These are phyloP conservation scores for Aspergillus fijiensis DNA, from an alignment of 2,329 filamentous ascomycete genomes.

Conservation along the genomic window DNA sequence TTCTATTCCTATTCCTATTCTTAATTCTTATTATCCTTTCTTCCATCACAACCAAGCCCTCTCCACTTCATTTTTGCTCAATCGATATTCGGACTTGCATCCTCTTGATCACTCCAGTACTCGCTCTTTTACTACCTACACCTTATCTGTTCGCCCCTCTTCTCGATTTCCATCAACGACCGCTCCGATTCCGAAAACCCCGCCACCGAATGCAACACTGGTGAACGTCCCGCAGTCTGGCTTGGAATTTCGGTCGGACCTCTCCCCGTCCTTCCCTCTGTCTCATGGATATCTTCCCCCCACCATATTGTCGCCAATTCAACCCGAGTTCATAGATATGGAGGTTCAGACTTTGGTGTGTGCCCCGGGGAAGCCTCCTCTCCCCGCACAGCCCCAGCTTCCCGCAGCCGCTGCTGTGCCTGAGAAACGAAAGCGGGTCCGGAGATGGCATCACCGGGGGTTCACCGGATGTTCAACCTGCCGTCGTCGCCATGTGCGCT, in stretches of 20 bases:
- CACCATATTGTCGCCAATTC: conserved; percentile 7
- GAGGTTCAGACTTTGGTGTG: conserved; percentile 29
- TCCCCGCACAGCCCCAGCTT: conserved; percentile 15
- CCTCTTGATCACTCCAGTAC: background rate
- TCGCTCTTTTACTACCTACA: background rate
- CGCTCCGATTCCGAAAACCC: background rate
- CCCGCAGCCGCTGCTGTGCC: conserved; percentile 15
- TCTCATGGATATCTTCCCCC: conserved; percentile 28
- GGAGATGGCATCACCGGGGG: conserved; percentile 43
- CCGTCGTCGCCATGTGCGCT: conserved; percentile 41
- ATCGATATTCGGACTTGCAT: background rate
- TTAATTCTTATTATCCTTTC: background rate
- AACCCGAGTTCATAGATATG: conserved; percentile 24
- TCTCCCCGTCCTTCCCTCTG: conserved; percentile 3
- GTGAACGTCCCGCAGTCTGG: conserved; percentile 2
- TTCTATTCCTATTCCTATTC: background rate
- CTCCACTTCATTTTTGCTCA: background rate
- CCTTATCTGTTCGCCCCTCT: background rate
- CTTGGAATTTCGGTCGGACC: conserved; percentile 4
- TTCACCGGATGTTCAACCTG: conserved; percentile 45
- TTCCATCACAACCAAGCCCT: background rate
- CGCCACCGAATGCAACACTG: background rate
- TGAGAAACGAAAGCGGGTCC: conserved; percentile 34
- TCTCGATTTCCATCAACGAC: background rate
- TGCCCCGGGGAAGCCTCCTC: conserved; percentile 18